phyloP scores from a whole-genome alignment of 805 yeast genomes.

The Nakazawaea molendinolei region DNA sequence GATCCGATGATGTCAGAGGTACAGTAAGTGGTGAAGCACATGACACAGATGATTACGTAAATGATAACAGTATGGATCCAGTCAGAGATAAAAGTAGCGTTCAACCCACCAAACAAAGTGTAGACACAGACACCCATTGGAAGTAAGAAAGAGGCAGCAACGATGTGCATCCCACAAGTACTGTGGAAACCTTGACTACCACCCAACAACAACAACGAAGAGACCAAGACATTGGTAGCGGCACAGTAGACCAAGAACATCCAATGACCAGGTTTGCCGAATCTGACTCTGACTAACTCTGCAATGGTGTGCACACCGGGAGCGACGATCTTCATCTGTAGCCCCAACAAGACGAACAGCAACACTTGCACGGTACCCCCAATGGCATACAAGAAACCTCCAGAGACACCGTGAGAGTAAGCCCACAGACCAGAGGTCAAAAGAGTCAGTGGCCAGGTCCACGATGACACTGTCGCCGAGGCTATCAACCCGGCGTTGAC shows the following conservation, averaged over 20 bases:
- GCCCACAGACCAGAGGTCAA: conserved; percentile 31
- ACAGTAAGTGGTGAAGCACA: conserved; percentile 22
- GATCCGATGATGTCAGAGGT: conserved; percentile 26
- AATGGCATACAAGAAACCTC: conserved; percentile 29
- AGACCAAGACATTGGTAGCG: conserved; percentile 29
- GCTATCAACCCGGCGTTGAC: conserved; percentile 36
- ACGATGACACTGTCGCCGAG: conserved; percentile 37
- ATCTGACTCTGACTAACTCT: conserved; percentile 33
- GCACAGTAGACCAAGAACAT: conserved; percentile 28
- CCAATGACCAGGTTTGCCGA: conserved; percentile 30
- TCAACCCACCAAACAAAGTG: conserved; percentile 44
- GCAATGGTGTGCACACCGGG: conserved; percentile 38
- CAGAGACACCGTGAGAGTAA: conserved; percentile 36
- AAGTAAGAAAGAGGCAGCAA: conserved; percentile 37
- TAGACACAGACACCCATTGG: conserved; percentile 42
- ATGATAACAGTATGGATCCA: conserved; percentile 44
- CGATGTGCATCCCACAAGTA: conserved; percentile 36
- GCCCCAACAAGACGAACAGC: conserved; percentile 29
- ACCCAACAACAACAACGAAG: conserved; percentile 31
- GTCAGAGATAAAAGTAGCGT: conserved; percentile 45
- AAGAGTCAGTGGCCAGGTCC: conserved; percentile 42
- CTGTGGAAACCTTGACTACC: conserved; percentile 36
- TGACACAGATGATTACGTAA: conserved; percentile 26
- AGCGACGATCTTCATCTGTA: conserved; percentile 33
- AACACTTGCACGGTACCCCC: conserved; percentile 33